These are phyloP conservation scores for Carallia pectinifolia DNA, from an alignment of 345 rosid species.

Conservation along the genomic window DNA sequence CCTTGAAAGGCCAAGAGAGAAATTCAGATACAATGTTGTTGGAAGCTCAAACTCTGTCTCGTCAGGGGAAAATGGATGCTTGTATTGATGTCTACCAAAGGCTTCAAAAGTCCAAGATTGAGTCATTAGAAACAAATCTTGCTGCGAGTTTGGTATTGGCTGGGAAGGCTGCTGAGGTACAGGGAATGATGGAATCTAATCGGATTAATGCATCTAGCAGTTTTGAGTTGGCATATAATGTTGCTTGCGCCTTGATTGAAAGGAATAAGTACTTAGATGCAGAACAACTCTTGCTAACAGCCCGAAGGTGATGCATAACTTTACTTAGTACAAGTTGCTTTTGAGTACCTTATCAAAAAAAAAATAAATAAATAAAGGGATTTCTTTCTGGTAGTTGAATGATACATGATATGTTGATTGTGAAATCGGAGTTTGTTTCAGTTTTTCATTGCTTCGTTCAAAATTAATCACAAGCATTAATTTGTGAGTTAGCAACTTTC, in stretches of 20 bases:
- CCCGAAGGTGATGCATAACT: slow-evolving; percentile 54
- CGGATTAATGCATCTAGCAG: slow-evolving; percentile 68
- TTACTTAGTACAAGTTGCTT: slow-evolving; percentile 5
- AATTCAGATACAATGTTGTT: slow-evolving; percentile 55
- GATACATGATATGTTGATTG: too few species aligned
- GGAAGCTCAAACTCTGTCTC: slow-evolving; percentile 76
- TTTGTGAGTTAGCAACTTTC: not conserved
- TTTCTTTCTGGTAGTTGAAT: not conserved
- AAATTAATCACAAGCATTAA: not conserved
- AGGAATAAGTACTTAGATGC: slow-evolving; percentile 62
- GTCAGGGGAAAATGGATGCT: slow-evolving; percentile 69
- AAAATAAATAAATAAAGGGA: too few species aligned
- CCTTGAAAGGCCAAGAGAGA: slow-evolving; percentile 51
- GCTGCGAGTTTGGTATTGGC: slow-evolving; percentile 75
- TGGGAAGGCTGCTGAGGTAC: slow-evolving; percentile 75
- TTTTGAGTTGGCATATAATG: slow-evolving; percentile 83
- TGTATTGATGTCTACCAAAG: slow-evolving; percentile 64
- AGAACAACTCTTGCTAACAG: slow-evolving; percentile 76
- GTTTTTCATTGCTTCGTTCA: not conserved
- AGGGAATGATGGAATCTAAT: slow-evolving; percentile 55
- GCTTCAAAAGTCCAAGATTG: slow-evolving; percentile 56
- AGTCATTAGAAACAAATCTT: slow-evolving; percentile 59
- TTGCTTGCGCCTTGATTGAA: slow-evolving; percentile 85
- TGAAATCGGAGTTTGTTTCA: not conserved
- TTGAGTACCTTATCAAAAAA: not conserved